Evolutionary conservation across 2,329 filamentous ascomycete genomes (phyloP).

Genomic region (Alternaria sp.): DNA sequence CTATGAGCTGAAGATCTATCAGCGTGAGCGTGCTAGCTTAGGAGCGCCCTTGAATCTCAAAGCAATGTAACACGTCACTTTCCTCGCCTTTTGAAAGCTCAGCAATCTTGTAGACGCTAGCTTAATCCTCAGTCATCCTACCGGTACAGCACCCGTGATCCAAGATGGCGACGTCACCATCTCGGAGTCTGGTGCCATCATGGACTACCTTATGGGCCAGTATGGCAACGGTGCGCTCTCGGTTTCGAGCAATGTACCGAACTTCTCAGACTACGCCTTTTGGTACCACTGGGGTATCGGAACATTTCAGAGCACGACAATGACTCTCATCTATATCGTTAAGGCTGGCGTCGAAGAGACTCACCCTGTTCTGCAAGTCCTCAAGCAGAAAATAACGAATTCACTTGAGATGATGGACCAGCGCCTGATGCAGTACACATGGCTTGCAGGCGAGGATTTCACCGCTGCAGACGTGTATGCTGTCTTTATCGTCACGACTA

Average conservation of each 20-base stretch:
- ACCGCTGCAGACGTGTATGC: slow-evolving; percentile 72
- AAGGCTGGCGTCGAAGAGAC: neutral
- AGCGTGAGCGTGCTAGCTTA: slow-evolving; percentile 56
- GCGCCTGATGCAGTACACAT: slow-evolving; percentile 58
- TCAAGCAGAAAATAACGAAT: neutral
- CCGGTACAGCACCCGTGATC: slow-evolving; percentile 67
- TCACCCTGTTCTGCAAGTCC: neutral
- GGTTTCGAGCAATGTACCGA: slow-evolving; percentile 35
- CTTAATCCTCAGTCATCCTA: slow-evolving; percentile 30
- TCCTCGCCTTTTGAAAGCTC: neutral
- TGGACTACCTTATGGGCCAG: slow-evolving; percentile 67
- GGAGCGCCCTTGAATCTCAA: slow-evolving; percentile 32
- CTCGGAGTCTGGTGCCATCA: slow-evolving; percentile 65
- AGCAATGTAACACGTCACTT: neutral
- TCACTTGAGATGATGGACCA: slow-evolving; percentile 17
- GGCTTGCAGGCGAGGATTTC: slow-evolving; percentile 67
- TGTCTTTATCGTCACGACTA: slow-evolving; percentile 68
- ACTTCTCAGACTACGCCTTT: slow-evolving; percentile 67
- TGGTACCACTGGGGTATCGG: slow-evolving; percentile 66
- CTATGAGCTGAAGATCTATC: slow-evolving; percentile 56
- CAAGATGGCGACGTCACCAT: slow-evolving; percentile 55
- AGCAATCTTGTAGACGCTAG: neutral
- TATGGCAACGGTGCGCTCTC: slow-evolving; percentile 57
- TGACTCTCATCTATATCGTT: slow-evolving; percentile 39
- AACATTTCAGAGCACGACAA: slow-evolving; percentile 48